Evolutionary conservation across 2,329 filamentous ascomycete species (phyloP).

Genomic region (Aspergillus intermedius): DNA sequence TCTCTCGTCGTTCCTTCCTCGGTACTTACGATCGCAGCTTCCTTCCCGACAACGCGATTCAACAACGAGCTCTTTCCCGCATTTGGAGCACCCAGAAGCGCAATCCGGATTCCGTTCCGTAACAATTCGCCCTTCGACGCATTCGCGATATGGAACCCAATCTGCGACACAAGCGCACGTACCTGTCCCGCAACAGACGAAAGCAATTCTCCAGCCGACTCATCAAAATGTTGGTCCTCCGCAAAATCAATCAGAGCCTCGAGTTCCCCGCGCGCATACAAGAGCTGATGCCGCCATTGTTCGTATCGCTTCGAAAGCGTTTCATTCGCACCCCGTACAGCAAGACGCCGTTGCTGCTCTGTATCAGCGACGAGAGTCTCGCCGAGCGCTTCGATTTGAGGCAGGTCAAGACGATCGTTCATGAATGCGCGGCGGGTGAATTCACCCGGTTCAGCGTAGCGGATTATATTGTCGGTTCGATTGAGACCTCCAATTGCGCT

Average conservation of each 20-base stretch:
- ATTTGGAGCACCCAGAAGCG: constrained; percentile 85
- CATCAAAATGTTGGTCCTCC: constrained; percentile 95
- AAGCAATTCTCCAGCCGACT: constrained; percentile 68
- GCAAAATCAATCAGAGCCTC: constrained; percentile 96
- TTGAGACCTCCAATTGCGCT: constrained; percentile 58
- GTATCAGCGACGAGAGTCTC: constrained; percentile 63
- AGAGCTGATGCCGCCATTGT: constrained; percentile 66
- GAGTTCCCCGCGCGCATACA: constrained; percentile 80
- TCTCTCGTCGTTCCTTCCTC: constrained; percentile 93
- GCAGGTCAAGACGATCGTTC: constrained; percentile 76
- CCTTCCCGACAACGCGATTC: constrained; percentile 81
- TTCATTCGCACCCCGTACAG: constrained; percentile 69
- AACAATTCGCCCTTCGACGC: constrained; percentile 77
- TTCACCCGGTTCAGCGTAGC: constrained; percentile 90
- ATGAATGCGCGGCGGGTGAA: constrained; percentile 91
- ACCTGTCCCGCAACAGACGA: constrained; percentile 63
- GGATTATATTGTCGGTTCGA: constrained; percentile 25
- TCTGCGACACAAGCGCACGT: constrained; percentile 51
- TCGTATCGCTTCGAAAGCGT: constrained; percentile 71
- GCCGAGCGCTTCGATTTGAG: constrained; percentile 65
- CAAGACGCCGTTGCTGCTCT: constrained; percentile 84
- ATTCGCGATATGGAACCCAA: constrained; percentile 66
- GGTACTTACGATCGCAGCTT: constrained; percentile 88
- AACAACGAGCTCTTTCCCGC: constrained; percentile 91
- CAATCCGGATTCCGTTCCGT: constrained; percentile 75